Evolutionary conservation across 495 filamentous ascomycete species (phyloP), one percentile per base, ranked within the genome.

Genomic region (Aspergillus nidulans): DNA sequence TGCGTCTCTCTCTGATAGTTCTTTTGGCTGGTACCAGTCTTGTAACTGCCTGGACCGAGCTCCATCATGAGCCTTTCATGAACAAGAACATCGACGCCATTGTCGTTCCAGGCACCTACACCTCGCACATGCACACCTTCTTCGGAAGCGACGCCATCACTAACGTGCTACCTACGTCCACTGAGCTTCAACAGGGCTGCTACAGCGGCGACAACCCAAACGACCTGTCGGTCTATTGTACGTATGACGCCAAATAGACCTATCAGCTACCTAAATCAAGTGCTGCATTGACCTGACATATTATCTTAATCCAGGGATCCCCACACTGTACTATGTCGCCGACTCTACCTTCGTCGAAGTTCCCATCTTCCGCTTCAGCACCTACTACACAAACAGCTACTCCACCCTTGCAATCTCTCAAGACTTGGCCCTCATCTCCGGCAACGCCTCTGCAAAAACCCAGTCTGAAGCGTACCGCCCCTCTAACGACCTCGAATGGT

Each of bases 41-140:
- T 1, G 49, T 49, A 25, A 18, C 58, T 23, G 60, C 60, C 15
- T 63, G 59, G 43, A 63, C 60, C n/a, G 57, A 59, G 40, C 53
- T 58, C 19, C 25, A 41, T 34, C 28, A 43, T 21, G 56, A 45
- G 12, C 50, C 52, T 15, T 52, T 64, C 51, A 64, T 64, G 61
- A 52, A 53, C 49, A 64, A 64, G 13, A 64, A 64, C 43, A 58
- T 64, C 21, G 61, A 64, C 21, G 52, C 61, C 1, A 47, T 64
- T 20, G 52, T 64, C 1, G 6, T 58, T 2, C 61, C 61, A 1
- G 61, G 61, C 12, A 26, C 55, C 13, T 64, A 64, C 38, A 64
- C 55, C 19, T 56, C 51, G 28, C 61, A 64, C 26, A 64, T 64
- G 61, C 61, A 64, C 28, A 61, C 52, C 39, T 60, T 64, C 55